Base-by-base conservation (phyloP, 768 basidiomycete species). In the Podaxis sp. region DNA sequence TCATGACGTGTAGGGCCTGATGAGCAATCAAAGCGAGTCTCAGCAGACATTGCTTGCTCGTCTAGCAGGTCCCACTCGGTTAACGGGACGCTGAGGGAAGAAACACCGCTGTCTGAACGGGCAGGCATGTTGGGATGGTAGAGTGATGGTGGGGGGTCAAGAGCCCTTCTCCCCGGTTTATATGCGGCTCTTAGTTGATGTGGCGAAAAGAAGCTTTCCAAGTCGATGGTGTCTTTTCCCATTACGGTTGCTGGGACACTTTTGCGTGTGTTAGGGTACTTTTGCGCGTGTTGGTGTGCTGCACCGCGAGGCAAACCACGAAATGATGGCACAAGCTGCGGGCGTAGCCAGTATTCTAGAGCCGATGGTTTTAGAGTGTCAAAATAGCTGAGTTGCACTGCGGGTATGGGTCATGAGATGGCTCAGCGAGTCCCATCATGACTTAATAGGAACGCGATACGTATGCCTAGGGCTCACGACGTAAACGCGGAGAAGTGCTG, bases 1-100 rank as follows among this genome's bases (percentile, higher is more conserved):
- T 81, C 81, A 56, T 82, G 80, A 2, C 40, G 64, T 1, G 70
- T 69, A 7, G 74, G 67, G 3, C 64, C 36, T n/a, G 60, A 54
- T 61, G 67, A 24, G 22, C 44, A 38, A 38, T 65, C 66, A 3
- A 66, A 61, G 3, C 58, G 59, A 6, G 67, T 66, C 13, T 60
- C 51, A 12, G 68, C 40, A 68, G 69, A 1, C 70, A 67, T 36
- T 73, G 72, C 59, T 60, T 52, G 37, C 24, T 60, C 50, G 15
- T 73, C 70, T 2, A 76, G 63, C 4, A 76, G 60, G 50, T 76
- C 74, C 72, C 73, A 74, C 56, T 76, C 66, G 3, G 67, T 67
- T 66, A 74, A 55, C 4, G 28, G 60, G 7, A 58, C 54, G 52
- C n/a, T 20, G 48, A 22, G 13, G 37, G 58, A 26, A 5, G 59